phyloP scores from a whole-genome alignment of 179 eudicot species.

The Sideroxylon spinosum region DNA sequence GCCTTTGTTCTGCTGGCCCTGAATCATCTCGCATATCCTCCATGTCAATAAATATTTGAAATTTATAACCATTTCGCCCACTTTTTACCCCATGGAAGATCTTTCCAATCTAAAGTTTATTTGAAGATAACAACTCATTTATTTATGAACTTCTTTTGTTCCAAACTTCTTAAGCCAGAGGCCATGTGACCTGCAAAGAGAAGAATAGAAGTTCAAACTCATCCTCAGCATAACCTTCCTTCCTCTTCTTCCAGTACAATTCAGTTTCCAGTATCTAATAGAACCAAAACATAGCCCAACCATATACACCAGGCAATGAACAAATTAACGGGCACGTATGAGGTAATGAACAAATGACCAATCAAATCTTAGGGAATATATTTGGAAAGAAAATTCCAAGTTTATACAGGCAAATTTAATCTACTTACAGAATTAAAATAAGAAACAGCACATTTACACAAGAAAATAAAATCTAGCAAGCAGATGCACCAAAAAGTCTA shows the following conservation, averaged over 20 bases:
- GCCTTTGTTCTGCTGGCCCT: constrained; percentile 61
- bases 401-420: neutral
- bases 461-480: neutral
- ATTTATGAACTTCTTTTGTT: constrained; percentile 20
- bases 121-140: constrained; percentile 27
- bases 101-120: constrained; percentile 19
- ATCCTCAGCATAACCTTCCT: neutral
- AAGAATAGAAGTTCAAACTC: constrained; percentile 13
- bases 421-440: neutral
- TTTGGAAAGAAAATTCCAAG: neutral
- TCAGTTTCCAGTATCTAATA: neutral
- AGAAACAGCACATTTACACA: neutral
- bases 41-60: constrained; percentile 51
- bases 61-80: constrained; percentile 45
- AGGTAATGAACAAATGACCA: neutral
- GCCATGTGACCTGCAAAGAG: constrained; percentile 47
- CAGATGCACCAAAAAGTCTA: constrained; percentile 2
- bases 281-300: neutral
- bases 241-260: neutral
- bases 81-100: constrained; percentile 41
- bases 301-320: constrained; percentile 3
- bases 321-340: neutral
- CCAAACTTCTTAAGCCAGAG: constrained; percentile 22
- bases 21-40: constrained; percentile 61
- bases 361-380: neutral